A percentile compares a stretch with the other conserved stretches of the same genome.
phyloP scores from a whole-genome alignment of 1,284 basidiomycete species.

The Kalmanozyma brasiliensis region DNA sequence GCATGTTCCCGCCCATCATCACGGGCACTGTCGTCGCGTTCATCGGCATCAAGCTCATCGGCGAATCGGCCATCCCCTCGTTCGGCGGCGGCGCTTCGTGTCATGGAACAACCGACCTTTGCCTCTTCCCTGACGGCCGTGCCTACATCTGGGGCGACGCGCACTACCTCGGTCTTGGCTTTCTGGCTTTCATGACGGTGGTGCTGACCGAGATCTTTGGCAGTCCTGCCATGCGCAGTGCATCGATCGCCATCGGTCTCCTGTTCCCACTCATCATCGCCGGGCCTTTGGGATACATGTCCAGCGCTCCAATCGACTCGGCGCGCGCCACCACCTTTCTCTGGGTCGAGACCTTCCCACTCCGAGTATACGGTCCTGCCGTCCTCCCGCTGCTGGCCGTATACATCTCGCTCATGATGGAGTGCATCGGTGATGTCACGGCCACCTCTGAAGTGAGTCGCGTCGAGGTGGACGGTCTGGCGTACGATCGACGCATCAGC shows the following conservation, averaged over 20 bases:
- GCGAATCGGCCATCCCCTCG: conserved; percentile 77
- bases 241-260: conserved; percentile 68
- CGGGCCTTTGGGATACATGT: conserved; percentile 57
- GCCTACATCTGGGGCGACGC: conserved; percentile 76
- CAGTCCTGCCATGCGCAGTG: conserved; percentile 79
- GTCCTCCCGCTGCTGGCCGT: conserved; percentile 85
- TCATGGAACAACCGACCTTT: conserved; percentile 73
- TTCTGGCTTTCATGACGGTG: conserved; percentile 81
- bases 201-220: conserved; percentile 80
- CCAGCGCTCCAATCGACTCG: conserved; percentile 36
- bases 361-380: conserved; percentile 81
- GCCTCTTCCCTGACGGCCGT: conserved; percentile 73
- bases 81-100: conserved; percentile 80
- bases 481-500: conserved; percentile 81
- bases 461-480: conserved; percentile 68
- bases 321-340: conserved; percentile 51
- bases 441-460: conserved; percentile 83
- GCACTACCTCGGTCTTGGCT: conserved; percentile 84
- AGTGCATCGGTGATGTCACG: conserved; percentile 87
- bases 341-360: conserved; percentile 82
- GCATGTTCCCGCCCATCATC: conserved; percentile 83
- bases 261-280: conserved; percentile 57
- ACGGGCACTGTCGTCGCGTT: conserved; percentile 70
- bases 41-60: conserved; percentile 81
- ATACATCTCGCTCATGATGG: conserved; percentile 76